These are phyloP conservation scores for Dinochytrium kinnereticum DNA, from an alignment of 371 early-diverging fungal genomes.

Conservation along the genomic window DNA sequence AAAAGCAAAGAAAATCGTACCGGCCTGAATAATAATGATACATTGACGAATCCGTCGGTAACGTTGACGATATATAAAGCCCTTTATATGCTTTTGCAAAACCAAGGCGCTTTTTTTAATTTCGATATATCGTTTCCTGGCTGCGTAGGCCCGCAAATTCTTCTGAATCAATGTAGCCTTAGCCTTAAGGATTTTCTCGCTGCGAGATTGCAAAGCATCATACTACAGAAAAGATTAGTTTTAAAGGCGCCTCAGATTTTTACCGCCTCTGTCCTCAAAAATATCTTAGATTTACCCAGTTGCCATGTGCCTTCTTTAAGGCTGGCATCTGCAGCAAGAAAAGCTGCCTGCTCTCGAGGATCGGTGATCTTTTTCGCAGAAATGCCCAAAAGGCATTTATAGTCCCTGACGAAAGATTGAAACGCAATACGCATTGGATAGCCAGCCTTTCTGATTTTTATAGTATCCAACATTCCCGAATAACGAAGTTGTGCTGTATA, in stretches of 20 bases:
- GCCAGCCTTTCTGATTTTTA: conserved; percentile 63
- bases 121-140: conserved; percentile 21
- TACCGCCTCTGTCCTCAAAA: conserved; percentile 46
- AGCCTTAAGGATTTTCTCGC: conserved; percentile 32
- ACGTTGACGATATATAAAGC: conserved; percentile 32
- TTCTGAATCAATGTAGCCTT: conserved; percentile 47
- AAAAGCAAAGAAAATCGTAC: conserved; percentile 16
- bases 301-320: conserved; percentile 42
- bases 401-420: conserved; percentile 39
- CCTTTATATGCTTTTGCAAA: conserved; percentile 32
- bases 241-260: not conserved
- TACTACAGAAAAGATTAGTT: conserved; percentile 20
- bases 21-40: conserved; percentile 43
- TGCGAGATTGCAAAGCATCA: conserved; percentile 31
- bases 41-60: conserved; percentile 26
- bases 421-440: conserved; percentile 47
- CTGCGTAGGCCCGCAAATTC: conserved; percentile 28
- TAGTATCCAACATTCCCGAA: conserved; percentile 75
- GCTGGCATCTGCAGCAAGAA: conserved; percentile 24
- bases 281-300: conserved; percentile 52
- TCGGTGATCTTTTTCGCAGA: not conserved
- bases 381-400: conserved; percentile 18
- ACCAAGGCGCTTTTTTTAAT: conserved; percentile 22
- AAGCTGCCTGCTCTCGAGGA: conserved; percentile 27
- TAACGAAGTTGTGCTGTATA: conserved; percentile 64